Conservation (phyloP, 495 filamentous ascomycete genomes). For the Neurospora cerealis region DNA sequence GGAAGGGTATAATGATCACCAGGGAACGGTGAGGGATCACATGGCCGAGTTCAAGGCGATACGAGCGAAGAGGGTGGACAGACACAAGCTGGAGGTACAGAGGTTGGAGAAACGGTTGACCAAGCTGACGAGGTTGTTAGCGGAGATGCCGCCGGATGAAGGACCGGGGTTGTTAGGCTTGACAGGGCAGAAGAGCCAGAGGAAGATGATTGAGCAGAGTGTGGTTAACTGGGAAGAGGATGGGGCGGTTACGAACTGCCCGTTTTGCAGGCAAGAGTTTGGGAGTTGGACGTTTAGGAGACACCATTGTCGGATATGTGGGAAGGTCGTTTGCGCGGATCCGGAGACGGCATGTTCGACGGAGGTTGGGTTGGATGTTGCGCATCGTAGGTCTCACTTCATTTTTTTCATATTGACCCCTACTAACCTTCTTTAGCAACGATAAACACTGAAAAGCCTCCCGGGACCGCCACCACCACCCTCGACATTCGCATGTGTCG, state of each 20-base stretch:
- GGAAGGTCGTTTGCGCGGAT: constrained; percentile 86
- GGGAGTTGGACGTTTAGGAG: constrained; percentile 77
- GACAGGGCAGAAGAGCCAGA: constrained; percentile 46
- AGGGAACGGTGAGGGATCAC: constrained; percentile 58
- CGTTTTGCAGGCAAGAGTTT: constrained; percentile 93
- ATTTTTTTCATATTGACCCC: neutral
- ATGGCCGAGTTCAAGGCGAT: constrained; percentile 56
- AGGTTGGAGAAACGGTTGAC: constrained; percentile 85
- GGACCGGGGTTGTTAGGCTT: constrained; percentile 18
- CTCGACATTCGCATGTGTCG: constrained; percentile 86
- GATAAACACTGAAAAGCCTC: constrained; percentile 50
- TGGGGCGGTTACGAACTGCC: constrained; percentile 65
- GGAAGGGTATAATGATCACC: constrained; percentile 89
- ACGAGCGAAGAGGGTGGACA: constrained; percentile 69
- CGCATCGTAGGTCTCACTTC: constrained; percentile 43
- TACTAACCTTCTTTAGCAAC: constrained; percentile 27
- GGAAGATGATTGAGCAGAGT: constrained; percentile 77
- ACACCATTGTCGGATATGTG: constrained; percentile 92
- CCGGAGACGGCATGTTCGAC: constrained; percentile 70
- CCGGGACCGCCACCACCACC: constrained; percentile 18
- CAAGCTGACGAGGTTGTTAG: constrained; percentile 76
- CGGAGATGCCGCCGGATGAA: constrained; percentile 54
- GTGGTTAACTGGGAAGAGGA: constrained; percentile 96
- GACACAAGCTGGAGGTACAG: constrained; percentile 73
- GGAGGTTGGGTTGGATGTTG: constrained; percentile 71